These are phyloP conservation scores for Backusella morwellensis DNA, from an alignment of 192 early-diverging fungal genomes.

Conservation along the genomic window DNA sequence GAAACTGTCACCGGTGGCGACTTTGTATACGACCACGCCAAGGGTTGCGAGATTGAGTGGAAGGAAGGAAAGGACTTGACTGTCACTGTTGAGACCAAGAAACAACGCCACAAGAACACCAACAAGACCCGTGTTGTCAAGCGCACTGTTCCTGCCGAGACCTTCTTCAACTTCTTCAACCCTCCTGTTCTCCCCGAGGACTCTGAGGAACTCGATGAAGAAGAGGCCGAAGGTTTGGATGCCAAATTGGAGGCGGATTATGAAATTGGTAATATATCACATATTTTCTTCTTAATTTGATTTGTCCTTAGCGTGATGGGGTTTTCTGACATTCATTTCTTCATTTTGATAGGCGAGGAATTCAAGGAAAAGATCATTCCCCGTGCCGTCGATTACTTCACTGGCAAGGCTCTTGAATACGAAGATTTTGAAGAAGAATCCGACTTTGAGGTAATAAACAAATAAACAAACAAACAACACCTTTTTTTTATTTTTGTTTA, in stretches of 20 bases:
- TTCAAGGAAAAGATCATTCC: constrained; percentile 98
- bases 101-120: constrained; percentile 97
- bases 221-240: constrained; percentile 77
- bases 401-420: constrained; percentile 92
- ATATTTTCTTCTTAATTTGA: neutral
- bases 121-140: constrained; percentile 99
- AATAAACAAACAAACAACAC: neutral
- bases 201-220: constrained; percentile 71
- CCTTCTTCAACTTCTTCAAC: constrained; percentile 98
- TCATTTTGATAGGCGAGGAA: constrained; percentile 60
- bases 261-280: constrained; percentile 66
- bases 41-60: constrained; percentile 92
- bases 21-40: constrained; percentile 89
- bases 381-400: constrained; percentile 97
- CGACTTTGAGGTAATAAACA: constrained; percentile 40
- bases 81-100: constrained; percentile 94
- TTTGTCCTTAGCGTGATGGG: neutral
- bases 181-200: constrained; percentile 77
- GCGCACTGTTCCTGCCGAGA: constrained; percentile 92
- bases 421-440: constrained; percentile 64
- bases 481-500: no score
- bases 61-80: constrained; percentile 96
- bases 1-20: constrained; percentile 80
- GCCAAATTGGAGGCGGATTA: constrained; percentile 91
- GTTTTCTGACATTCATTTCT: neutral